phyloP scores from a whole-genome alignment of 2,329 filamentous ascomycete genomes.

The Boeremia lycopersici region DNA sequence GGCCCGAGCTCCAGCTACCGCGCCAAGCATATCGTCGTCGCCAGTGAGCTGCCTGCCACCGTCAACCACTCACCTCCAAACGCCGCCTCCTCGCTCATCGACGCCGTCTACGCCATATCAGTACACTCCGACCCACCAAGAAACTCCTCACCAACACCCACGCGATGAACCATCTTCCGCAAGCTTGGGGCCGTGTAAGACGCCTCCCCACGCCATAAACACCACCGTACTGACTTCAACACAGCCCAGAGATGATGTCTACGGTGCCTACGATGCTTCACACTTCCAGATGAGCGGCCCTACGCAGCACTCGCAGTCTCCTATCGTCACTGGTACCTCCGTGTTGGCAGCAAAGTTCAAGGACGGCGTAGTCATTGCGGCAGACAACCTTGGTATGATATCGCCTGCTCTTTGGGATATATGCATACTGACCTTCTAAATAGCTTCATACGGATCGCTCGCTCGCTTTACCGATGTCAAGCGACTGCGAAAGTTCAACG shows the following conservation, averaged over 20 bases:
- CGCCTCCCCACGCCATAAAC: constrained; percentile 16
- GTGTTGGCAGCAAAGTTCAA: constrained; percentile 96
- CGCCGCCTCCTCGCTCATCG: constrained; percentile 12
- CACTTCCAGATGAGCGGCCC: constrained; percentile 77
- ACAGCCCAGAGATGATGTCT: constrained; percentile 95
- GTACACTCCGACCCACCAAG: neutral
- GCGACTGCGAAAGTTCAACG: constrained; percentile 87
- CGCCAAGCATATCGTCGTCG: constrained; percentile 19
- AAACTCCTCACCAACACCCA: constrained; percentile 12
- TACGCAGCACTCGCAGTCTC: constrained; percentile 81
- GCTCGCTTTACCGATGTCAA: constrained; percentile 97
- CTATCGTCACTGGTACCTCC: constrained; percentile 95
- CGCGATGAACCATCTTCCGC: constrained; percentile 69
- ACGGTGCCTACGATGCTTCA: constrained; percentile 88
- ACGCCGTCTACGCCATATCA: neutral
- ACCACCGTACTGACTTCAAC: constrained; percentile 29
- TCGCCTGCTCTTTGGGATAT: neutral
- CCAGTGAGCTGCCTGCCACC: constrained; percentile 38
- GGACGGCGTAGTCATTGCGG: constrained; percentile 93
- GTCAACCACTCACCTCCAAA: constrained; percentile 29
- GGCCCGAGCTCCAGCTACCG: constrained; percentile 7
- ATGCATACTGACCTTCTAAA: constrained; percentile 13
- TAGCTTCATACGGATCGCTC: constrained; percentile 94
- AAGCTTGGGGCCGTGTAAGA: constrained; percentile 69
- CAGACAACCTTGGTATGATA: constrained; percentile 86